Base-by-base conservation (phyloP, 495 filamentous ascomycete species). In the Lasiosphaeria hispida region DNA sequence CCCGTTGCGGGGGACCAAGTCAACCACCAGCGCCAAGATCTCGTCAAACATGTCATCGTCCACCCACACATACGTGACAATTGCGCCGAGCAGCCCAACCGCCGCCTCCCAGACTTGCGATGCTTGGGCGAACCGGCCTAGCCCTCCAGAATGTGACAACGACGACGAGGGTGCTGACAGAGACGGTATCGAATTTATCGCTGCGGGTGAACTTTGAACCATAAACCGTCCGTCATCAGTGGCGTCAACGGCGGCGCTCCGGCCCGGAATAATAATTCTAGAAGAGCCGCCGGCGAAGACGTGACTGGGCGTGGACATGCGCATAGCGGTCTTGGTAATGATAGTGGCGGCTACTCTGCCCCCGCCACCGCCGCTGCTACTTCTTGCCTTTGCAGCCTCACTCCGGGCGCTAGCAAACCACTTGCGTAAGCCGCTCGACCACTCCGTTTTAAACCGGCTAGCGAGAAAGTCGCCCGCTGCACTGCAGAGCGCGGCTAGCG, bases 381-480 rank as follows among this genome's bases (percentile, higher is more conserved):
- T 52, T 75, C 50, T 75, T 4, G 57, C 51, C 19, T 57, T 58
- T 9, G 59, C 40, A 19, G 70, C 76, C 38, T 73, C 65, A 10
- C 19, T 57, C 59, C 66, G 72, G 0, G 63, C 62, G 49, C 64
- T 67, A 18, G 55, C 49, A 23, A 71, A 71, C 75, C 71, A 82
- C 41, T 55, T 66, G 49, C 66, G 71, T 65, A 71, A 87, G 63
- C 62, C 80, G 65, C 37, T 75, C 70, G 63, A 65, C 85, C 91
- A 96, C 53, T 89, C 85, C 4, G 76, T 78, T 68, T 84, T 83
- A 19, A 94, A 80, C 23, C 93, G 76, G 0, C 77, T 82, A 14
- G 75, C 75, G 70, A 97, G 81, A 72, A 97, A 98, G 55, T 93
- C 87, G 0, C 92, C 92, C 0, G 90, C 90, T 10, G 78, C 68